Evolutionary conservation across 495 filamentous ascomycete genomes (phyloP).

Genomic region (Trichocladium antarcticum): DNA sequence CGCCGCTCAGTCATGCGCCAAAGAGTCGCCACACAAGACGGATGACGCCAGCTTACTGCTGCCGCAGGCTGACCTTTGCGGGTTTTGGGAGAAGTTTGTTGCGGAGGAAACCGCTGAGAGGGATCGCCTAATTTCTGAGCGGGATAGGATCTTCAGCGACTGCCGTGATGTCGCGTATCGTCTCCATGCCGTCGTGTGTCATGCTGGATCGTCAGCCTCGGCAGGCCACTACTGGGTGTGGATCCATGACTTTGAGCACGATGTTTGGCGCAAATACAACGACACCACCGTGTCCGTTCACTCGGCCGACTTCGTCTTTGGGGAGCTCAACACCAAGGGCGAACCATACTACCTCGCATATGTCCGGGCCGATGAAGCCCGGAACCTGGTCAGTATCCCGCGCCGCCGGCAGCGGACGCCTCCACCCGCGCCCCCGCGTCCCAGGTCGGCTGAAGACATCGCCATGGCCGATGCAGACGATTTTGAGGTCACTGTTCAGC

Average conservation of each 20-base stretch:
- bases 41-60: neutral
- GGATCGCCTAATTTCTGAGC: conserved; percentile 15
- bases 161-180: conserved; percentile 55
- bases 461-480: neutral
- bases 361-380: conserved; percentile 52
- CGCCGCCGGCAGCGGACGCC: conserved; percentile 10
- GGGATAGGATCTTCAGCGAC: conserved; percentile 53
- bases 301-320: conserved; percentile 51
- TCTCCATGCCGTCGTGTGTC: conserved; percentile 89
- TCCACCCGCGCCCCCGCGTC: neutral
- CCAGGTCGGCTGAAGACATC: neutral
- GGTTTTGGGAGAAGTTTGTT: conserved; percentile 6
- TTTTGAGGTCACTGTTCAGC: neutral
- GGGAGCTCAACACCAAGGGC: conserved; percentile 45
- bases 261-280: conserved; percentile 90
- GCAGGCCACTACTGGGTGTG: conserved; percentile 97
- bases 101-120: conserved; percentile 7
- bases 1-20: neutral
- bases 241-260: conserved; percentile 73
- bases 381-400: conserved; percentile 47
- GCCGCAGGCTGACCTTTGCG: neutral
- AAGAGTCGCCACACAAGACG: neutral
- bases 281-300: conserved; percentile 66
- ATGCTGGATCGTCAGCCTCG: conserved; percentile 47
- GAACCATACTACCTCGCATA: conserved; percentile 90